Evolutionary conservation across 2,329 filamentous ascomycete genomes (phyloP), one percentile per base, ranked within the genome.

Genomic region (Hypoxylon sp.): DNA sequence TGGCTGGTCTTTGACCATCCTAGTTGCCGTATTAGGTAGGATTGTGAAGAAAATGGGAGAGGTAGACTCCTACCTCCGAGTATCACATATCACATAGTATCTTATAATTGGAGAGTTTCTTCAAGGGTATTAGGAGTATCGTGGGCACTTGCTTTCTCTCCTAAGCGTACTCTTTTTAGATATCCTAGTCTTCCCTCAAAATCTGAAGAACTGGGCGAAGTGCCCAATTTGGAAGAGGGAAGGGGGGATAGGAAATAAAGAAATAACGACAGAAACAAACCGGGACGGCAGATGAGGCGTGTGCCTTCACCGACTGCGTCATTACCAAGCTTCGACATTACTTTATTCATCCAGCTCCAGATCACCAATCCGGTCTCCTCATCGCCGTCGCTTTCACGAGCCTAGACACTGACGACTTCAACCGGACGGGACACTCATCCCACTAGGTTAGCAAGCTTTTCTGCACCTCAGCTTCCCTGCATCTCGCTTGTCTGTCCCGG

Each of bases 401-500:
- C 59, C 50, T 69, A 58, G 53, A 58, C 42, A 50, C n/a, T 11
- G 9, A 61, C 58, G 59, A 69, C 64, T 71, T 71, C 69, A 71
- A 68, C 67, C 69, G 70, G 71, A 66, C 73, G 69, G 69, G 66
- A 59, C 55, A 22, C 63, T 54, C 70, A 71, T 69, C 71, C 59
- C 60, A 71, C 63, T 50, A n/a, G n/a, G n/a, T n/a, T n/a, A 63
- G 44, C 63, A 59, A 62, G 51, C 46, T 67, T 65, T 52, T 67
- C 70, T 74, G 72, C 73, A 74, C 39, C 69, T 71, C 60, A 70
- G 57, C 61, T 69, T 71, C 65, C 63, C 67, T 71, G 69, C 72
- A 72, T 50, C 66, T 72, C 71, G 70, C 72, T 71, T 75, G 62
- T 67, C 72, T 74, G 74, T 77, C 71, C 75, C 76, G 72, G 74